Evolutionary conservation across 2,329 filamentous ascomycete species (phyloP), one percentile per base, ranked within the genome.

Genomic region (Fusarium torulosum): DNA sequence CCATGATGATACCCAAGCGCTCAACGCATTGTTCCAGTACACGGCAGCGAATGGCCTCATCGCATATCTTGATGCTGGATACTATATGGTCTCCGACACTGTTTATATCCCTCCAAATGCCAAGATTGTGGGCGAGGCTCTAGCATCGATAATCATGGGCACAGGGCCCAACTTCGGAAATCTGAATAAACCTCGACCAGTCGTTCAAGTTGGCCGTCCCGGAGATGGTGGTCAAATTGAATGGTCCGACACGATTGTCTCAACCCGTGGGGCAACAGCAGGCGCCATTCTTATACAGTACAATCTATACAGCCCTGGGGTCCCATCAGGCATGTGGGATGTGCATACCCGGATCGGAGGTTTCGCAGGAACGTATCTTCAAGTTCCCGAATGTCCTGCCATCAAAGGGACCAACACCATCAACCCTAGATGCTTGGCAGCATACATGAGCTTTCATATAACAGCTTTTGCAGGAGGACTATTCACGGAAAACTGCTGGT

Each of bases 271-370:
- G 2, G 79, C 88, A 25, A 83, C 88, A 9, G 83, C 88, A 2
- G 92, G 92, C 6, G 91, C 91, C 2, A 82, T 90, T 9, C 79
- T 94, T 8, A 87, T 94, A 59, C 84, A 94, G 74, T 94, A 89
- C 83, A 94, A 94, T 75, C 80, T 94, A 17, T 84, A 82, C 49
- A 82, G 82, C 17, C 71, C 78, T 6, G 73, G 72, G 7, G 41
- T 69, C 53, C 82, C 83, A 15, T 80, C 80, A 9, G 88, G 87
- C 7, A 83, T 91, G 77, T 95, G 91, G 91, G 92, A 94, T 74
- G 86, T 91, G 13, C 91, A 95, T 78, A 87, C 91, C 74, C 89
- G 92, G 67, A 85, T 94, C 50, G 91, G 91, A 66, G 92, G 91
- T 4, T 88, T 87, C 51, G 86, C 88, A 2, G 91, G 91, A 35